phyloP scores from a whole-genome alignment of 139 green algal genomes.

The Chara braunii region DNA sequence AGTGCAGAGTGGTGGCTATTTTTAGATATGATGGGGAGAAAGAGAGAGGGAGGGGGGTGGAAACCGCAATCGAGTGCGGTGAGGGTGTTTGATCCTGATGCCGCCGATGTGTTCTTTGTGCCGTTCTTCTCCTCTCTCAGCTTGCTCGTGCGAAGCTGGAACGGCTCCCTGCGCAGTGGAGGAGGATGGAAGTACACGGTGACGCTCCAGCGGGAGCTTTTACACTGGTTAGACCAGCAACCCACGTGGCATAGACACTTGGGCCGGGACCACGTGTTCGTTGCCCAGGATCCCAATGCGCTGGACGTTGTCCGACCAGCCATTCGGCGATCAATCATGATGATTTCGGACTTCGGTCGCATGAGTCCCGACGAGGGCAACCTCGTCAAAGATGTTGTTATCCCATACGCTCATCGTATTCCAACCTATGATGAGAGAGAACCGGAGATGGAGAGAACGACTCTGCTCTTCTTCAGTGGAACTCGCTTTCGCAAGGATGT shows the following conservation, averaged over 20 bases:
- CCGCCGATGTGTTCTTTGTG: constrained; percentile 13
- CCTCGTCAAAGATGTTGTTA: constrained; percentile 24
- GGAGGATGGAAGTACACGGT: too few species aligned
- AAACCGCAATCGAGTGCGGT: background rate
- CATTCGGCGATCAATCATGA: constrained; percentile 3
- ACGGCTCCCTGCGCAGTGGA: too few species aligned
- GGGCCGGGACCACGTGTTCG: constrained; percentile 25
- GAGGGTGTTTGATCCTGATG: background rate
- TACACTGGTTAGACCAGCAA: constrained; percentile 2
- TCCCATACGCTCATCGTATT: constrained; percentile 13
- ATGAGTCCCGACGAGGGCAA: background rate
- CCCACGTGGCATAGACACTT: constrained; percentile 1
- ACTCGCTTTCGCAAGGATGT: constrained; percentile 19
- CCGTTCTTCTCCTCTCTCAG: constrained; percentile 23
- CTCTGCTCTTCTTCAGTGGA: constrained; percentile 38
- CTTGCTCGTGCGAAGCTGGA: background rate
- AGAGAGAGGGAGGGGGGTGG: too few species aligned
- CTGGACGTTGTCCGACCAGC: background rate
- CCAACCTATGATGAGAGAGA: constrained; percentile 19
- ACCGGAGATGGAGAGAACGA: constrained; percentile 8
- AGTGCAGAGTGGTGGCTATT: too few species aligned
- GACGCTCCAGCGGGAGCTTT: constrained; percentile 2
- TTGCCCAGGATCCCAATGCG: constrained; percentile 21
- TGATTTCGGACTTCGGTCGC: constrained; percentile 19
- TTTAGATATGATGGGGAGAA: too few species aligned